A percentile compares a stretch with the other conserved stretches of the same genome.
Evolutionary conservation across 208 protist species (phyloP).

Genomic region (Phytomonas sp.): DNA sequence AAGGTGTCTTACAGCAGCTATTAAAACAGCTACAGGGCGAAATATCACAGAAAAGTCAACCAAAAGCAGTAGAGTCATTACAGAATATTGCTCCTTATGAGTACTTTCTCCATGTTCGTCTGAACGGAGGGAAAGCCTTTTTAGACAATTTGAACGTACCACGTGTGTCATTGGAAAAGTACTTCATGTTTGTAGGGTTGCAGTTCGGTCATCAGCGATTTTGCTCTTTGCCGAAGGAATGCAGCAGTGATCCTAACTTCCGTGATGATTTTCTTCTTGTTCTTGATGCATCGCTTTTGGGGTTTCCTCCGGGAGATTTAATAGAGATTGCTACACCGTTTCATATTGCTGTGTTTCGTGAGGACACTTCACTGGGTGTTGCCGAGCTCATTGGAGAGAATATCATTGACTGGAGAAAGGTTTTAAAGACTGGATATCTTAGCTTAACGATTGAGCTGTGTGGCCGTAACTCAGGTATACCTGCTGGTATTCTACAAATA

Average conservation of each 20-base stretch:
- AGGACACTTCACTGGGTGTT: constrained; percentile 42
- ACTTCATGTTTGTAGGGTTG: constrained; percentile 51
- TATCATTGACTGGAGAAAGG: constrained; percentile 85
- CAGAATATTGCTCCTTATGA: constrained; percentile 23
- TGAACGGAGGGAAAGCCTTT: constrained; percentile 84
- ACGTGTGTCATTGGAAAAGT: constrained; percentile 18
- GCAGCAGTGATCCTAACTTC: constrained; percentile 59
- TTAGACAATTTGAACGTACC: constrained; percentile 83
- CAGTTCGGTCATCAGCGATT: constrained; percentile 89
- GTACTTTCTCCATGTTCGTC: constrained; percentile 71
- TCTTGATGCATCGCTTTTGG: constrained; percentile 70
- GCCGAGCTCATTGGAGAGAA: constrained; percentile 83
- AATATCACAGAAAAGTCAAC: constrained; percentile 3
- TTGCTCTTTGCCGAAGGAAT: constrained; percentile 29
- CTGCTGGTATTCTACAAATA: constrained; percentile 87
- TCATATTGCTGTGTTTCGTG: constrained; percentile 76
- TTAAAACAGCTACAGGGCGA: constrained; percentile 33
- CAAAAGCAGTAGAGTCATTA: background rate
- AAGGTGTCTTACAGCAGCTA: constrained; percentile 76
- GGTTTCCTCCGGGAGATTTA: constrained; percentile 42
- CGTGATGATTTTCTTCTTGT: constrained; percentile 87
- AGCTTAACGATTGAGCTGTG: constrained; percentile 88
- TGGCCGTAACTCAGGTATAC: constrained; percentile 72
- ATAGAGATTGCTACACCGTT: constrained; percentile 78
- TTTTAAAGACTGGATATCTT: constrained; percentile 80